Conservation (phyloP, 2,329 filamentous ascomycete species). For the Anthostomella pinea region DNA sequence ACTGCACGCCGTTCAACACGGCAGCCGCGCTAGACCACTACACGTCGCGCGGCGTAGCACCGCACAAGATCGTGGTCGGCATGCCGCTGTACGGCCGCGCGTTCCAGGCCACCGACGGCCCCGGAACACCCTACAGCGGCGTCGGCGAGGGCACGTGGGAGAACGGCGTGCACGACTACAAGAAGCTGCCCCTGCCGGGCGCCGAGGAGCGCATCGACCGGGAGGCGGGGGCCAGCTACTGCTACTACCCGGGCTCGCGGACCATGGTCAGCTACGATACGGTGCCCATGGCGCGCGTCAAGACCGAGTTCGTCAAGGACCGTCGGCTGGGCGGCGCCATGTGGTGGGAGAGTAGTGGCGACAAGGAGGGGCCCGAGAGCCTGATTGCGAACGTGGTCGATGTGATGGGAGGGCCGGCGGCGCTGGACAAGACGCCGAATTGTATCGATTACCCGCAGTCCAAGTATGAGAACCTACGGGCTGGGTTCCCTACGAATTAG, state of each 20-base stretch:
- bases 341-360: conserved; percentile 93
- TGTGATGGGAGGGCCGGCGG: conserved; percentile 50
- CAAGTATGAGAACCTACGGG: conserved; percentile 68
- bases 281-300: conserved; percentile 61
- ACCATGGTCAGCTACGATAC: conserved; percentile 81
- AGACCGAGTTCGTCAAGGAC: conserved; percentile 68
- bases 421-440: conserved; percentile 54
- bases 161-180: conserved; percentile 83
- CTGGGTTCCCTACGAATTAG: conserved; percentile 50
- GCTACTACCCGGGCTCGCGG: conserved; percentile 61
- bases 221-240: conserved; percentile 69
- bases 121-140: conserved; percentile 66
- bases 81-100: conserved; percentile 91
- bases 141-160: conserved; percentile 82
- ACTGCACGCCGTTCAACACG: conserved; percentile 75
- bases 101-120: conserved; percentile 75
- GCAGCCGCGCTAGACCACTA: conserved; percentile 70
- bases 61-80: conserved; percentile 77
- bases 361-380: conserved; percentile 63
- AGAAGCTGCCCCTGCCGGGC: conserved; percentile 70
- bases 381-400: conserved; percentile 66
- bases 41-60: conserved; percentile 54
- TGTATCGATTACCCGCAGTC: conserved; percentile 61
- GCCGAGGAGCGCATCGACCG: conserved; percentile 63
- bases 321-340: conserved; percentile 79